phyloP scores from a whole-genome alignment of 768 basidiomycete species.

The Phylloporus arenicola region DNA sequence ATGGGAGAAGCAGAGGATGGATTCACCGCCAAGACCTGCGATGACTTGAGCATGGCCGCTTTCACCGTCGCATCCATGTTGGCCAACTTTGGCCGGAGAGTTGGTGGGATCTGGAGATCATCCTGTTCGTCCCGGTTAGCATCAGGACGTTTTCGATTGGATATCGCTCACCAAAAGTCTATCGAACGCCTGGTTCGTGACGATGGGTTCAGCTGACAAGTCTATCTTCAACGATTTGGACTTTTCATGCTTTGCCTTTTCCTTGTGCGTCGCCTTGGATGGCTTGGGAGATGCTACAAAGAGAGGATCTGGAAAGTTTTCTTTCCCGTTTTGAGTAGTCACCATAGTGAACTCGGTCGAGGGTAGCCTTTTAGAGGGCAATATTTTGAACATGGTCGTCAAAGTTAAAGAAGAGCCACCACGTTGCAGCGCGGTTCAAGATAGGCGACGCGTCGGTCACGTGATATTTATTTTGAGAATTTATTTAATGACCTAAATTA shows the following conservation, averaged over 20 bases:
- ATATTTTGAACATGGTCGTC: slow-evolving; percentile 71
- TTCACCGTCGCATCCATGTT: slow-evolving; percentile 84
- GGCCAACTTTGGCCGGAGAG: slow-evolving; percentile 69
- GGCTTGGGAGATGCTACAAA: slow-evolving; percentile 29
- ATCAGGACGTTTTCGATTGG: neutral
- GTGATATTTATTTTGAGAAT: slow-evolving; percentile 27
- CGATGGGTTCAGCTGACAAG: slow-evolving; percentile 29
- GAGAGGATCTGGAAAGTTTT: slow-evolving; percentile 53
- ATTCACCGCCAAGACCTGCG: slow-evolving; percentile 52
- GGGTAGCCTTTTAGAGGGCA: slow-evolving; percentile 62
- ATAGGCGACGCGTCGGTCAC: slow-evolving; percentile 30
- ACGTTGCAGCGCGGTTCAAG: slow-evolving; percentile 26
- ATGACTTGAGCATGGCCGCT: slow-evolving; percentile 87
- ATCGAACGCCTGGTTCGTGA: slow-evolving; percentile 72
- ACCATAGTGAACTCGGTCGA: slow-evolving; percentile 72
- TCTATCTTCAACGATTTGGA: slow-evolving; percentile 41
- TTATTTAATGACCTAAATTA: slow-evolving; percentile 13
- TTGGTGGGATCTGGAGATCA: slow-evolving; percentile 81
- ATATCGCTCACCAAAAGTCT: slow-evolving; percentile 60
- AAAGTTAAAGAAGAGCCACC: neutral
- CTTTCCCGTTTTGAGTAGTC: slow-evolving; percentile 55
- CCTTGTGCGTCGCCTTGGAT: slow-evolving; percentile 17
- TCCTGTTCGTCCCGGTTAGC: slow-evolving; percentile 45
- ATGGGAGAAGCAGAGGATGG: slow-evolving; percentile 24
- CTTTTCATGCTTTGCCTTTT: slow-evolving; percentile 37